These are phyloP conservation scores for Tricholoma terreum DNA, from an alignment of 768 basidiomycete genomes.

Conservation along the genomic window DNA sequence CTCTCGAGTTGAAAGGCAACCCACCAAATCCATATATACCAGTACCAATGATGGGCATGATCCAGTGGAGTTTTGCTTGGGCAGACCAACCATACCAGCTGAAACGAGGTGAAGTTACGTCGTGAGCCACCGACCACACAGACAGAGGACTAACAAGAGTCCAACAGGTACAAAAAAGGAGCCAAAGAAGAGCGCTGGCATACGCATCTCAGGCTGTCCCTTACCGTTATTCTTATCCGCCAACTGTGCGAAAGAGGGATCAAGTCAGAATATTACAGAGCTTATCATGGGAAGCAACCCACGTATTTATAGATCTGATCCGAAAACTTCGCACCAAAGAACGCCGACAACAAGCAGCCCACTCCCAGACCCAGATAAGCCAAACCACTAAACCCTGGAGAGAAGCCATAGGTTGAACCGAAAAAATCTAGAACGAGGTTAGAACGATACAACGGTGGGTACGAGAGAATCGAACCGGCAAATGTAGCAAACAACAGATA, in stretches of 20 bases:
- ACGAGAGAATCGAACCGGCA: constrained; percentile 37
- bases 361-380: constrained; percentile 52
- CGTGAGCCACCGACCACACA: constrained; percentile 8
- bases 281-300: constrained; percentile 7
- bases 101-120: no score
- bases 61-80: constrained; percentile 62
- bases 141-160: constrained; percentile 53
- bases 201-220: constrained; percentile 72
- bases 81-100: constrained; percentile 87
- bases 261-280: no score
- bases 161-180: constrained; percentile 69
- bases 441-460: not conserved
- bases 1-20: not conserved
- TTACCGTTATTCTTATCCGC: constrained; percentile 54
- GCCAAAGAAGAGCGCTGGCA: constrained; percentile 71
- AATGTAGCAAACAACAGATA: constrained; percentile 75
- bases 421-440: constrained; percentile 39
- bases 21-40: constrained; percentile 57
- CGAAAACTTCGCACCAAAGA: constrained; percentile 46
- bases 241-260: constrained; percentile 30
- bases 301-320: constrained; percentile 49
- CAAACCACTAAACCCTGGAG: constrained; percentile 49
- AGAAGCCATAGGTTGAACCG: constrained; percentile 47
- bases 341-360: constrained; percentile 48
- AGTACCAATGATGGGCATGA: constrained; percentile 70